phyloP scores from a whole-genome alignment of 2,329 filamentous ascomycete species.

The Aspergillus japonicus region DNA sequence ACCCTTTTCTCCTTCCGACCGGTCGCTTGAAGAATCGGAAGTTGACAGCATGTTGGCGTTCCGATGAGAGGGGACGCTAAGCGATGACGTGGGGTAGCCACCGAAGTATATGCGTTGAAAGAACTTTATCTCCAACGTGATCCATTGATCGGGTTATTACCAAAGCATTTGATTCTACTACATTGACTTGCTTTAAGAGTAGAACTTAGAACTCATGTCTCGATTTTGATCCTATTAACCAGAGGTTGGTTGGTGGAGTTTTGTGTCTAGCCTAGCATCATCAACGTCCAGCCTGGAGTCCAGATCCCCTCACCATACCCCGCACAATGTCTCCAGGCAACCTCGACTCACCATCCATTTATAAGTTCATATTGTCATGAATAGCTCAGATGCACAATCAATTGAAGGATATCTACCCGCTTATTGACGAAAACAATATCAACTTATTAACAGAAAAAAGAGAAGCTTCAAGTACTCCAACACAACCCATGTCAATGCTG shows the following conservation, averaged over 20 bases:
- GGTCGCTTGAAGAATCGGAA: not conserved
- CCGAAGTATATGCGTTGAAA: not conserved
- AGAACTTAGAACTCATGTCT: too few relatives aligned
- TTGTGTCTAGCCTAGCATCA: too few relatives aligned
- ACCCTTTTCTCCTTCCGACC: not conserved
- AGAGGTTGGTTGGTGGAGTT: too few relatives aligned
- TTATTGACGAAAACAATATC: not conserved
- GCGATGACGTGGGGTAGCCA: constrained; percentile 17
- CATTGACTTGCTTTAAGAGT: too few relatives aligned
- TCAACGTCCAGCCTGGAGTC: too few relatives aligned
- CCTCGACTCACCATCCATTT: not conserved
- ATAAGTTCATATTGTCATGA: too few relatives aligned
- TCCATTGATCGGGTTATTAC: not conserved
- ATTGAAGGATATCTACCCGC: not conserved
- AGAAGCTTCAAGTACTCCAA: not conserved
- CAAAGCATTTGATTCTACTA: not conserved
- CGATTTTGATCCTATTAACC: too few relatives aligned
- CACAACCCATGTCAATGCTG: constrained; percentile 23
- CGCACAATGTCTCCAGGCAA: not conserved
- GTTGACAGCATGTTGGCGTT: constrained; percentile 1
- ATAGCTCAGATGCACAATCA: not conserved
- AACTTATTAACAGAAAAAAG: not conserved
- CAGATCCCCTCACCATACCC: not conserved
- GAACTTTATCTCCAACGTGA: not conserved
- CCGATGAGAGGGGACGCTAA: not conserved